Base-by-base conservation (phyloP, 2,329 filamentous ascomycete genomes). In the Paecilomyces niveus region DNA sequence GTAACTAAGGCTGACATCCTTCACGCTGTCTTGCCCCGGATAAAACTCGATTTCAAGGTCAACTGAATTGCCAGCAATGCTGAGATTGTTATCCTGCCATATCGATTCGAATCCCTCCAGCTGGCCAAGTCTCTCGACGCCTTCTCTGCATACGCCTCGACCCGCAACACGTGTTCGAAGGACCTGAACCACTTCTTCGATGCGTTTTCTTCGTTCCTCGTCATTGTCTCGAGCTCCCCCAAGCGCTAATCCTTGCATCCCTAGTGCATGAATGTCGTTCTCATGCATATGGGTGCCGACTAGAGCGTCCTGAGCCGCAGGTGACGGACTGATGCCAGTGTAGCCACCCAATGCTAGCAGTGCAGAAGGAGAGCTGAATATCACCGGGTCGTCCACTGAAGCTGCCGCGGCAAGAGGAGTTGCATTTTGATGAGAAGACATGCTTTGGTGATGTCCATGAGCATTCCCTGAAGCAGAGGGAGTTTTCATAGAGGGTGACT, bases 31-130 rank as follows among this genome's bases (percentile, higher is more conserved):
- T 54, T 72, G 63, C 4, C 67, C 67, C 1, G 70, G 66, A 53
- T 77, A 69, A 54, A 79, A 79, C 51, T 76, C 74, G 54, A 79
- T 76, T 58, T 79, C 77, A 15, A 79, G 66, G 56, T 79, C 77
- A 32, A 79, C 76, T 57, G 74, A 74, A 53, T 78, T 76, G 3
- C 77, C 77, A 7, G 76, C 77, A 60, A 79, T 77, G 54, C 70
- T 78, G 52, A 79, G 68, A 59, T 72, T 74, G 50, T 79, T 73
- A 15, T 78, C 75, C 60, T 78, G 75, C 76, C 76, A 78, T 50
- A 78, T 74, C 13, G 75, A 77, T 54, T 78, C 75, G 32, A 79
- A 77, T 1, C 75, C 76, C 59, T 78, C 74, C 1, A 79, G 64
- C 54, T 72, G 69, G 22, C 72, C 74, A 22, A 79, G 56, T 54